Evolutionary conservation across 495 filamentous ascomycete genomes (phyloP), one percentile per base, ranked within the genome.

Genomic region (Astrocystis sublimbata): DNA sequence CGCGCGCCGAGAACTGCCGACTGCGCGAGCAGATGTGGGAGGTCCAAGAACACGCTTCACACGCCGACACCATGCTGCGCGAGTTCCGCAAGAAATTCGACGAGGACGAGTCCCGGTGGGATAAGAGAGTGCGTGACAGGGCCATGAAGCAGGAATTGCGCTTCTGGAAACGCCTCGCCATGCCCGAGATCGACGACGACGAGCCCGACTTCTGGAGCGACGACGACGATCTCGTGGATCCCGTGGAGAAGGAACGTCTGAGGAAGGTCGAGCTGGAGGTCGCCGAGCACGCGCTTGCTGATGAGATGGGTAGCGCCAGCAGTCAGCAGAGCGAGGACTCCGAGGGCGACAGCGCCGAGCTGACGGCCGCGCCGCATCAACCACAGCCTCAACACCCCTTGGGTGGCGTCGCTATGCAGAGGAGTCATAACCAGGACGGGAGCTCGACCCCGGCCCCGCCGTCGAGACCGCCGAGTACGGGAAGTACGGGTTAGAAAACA

Each of bases 21-120:
- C 75, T 85, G n/a, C 80, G 82, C 40, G 78, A 81, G 58, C 78
- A 84, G 71, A 82, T 85, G 51, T 80, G 79, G 75, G 82, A 82
- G 63, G 83, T 83, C 78, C 78, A 81, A 62, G 79, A 77, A 41
- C 76, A 78, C 50, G 83, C 83, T 38, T 77, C 70, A 23, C 65
- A 67, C 4, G 81, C 80, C 40, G 84, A 82, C 70, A 76, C 76
- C 51, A 60, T 73, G 58, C 66, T 85, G 40, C 81, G 83, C 42
- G 61, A 71, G 6, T 81, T 83, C 59, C 76, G 81, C 26, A 73
- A 78, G 31, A 68, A 65, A 26, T 79, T 78, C 63, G 77, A 82
- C 53, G 80, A 83, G 57, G 72, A 82, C 53, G 73, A 72, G 49
- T 68, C 71, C 26, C 71, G 76, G 12, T 76, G 80, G 73, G 78